Conservation (phyloP, 2,329 filamentous ascomycete species). For the Pestalotiopsis sp. region DNA sequence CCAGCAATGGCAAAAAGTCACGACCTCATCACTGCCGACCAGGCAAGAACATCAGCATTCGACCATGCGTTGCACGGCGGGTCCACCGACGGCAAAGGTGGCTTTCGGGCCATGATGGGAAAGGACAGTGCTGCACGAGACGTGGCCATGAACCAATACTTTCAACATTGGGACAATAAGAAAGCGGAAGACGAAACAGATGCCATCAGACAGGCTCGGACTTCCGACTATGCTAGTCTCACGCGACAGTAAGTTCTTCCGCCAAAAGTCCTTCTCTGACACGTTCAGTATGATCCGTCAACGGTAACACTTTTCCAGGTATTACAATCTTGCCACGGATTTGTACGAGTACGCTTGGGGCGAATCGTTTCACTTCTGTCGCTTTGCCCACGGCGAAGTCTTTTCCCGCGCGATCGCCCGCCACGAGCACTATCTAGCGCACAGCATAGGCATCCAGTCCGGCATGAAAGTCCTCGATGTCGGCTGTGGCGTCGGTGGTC, state of each 20-base stretch:
- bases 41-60: conserved; percentile 55
- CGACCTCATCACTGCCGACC: too few species aligned
- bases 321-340: conserved; percentile 97
- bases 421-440: conserved; percentile 96
- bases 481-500: conserved; percentile 94
- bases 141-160: conserved; percentile 86
- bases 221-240: conserved; percentile 87
- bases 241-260: conserved; percentile 67
- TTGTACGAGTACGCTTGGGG: conserved; percentile 98
- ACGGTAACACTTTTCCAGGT: conserved; percentile 33
- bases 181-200: conserved; percentile 77
- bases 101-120: conserved; percentile 80
- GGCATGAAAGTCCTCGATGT: conserved; percentile 93
- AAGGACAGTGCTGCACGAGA: conserved; percentile 79
- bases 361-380: conserved; percentile 96
- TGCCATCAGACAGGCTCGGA: conserved; percentile 67
- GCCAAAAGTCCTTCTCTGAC: too few species aligned
- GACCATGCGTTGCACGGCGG: conserved; percentile 83
- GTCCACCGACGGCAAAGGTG: conserved; percentile 70
- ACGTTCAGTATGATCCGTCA: too few species aligned
- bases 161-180: conserved; percentile 96
- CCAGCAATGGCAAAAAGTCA: too few species aligned
- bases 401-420: conserved; percentile 92
- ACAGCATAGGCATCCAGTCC: conserved; percentile 82
- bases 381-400: conserved; percentile 82